Conservation (phyloP, 2,329 filamentous ascomycete genomes). For the Talaromyces sp. region DNA sequence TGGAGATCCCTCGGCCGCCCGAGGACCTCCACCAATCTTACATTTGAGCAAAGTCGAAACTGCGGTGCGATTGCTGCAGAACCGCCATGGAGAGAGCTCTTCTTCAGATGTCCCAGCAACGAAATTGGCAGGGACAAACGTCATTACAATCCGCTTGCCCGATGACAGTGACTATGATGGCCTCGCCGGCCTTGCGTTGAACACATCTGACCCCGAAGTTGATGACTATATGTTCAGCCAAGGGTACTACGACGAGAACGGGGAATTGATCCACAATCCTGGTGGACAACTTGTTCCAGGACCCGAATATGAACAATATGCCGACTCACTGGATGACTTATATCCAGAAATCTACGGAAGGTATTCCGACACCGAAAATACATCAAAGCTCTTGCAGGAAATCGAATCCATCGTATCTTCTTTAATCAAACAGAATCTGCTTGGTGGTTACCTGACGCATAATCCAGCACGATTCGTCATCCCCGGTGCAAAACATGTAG, state of each 20-base stretch:
- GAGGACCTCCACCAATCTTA: constrained; percentile 67
- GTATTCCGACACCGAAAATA: constrained; percentile 21
- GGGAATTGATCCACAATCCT: constrained; percentile 30
- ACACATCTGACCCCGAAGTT: constrained; percentile 26
- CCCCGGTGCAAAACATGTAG: constrained; percentile 59
- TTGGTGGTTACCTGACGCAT: constrained; percentile 83
- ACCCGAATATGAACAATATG: constrained; percentile 31
- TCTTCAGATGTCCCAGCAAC: constrained; percentile 13
- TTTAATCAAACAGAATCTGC: constrained; percentile 74
- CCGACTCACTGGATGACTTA: constrained; percentile 46
- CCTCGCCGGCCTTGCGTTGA: constrained; percentile 21
- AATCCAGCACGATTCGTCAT: constrained; percentile 76
- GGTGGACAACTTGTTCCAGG: constrained; percentile 30
- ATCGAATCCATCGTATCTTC: constrained; percentile 76
- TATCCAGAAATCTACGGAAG: constrained; percentile 56
- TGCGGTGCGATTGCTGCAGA: constrained; percentile 64
- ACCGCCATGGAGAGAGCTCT: constrained; percentile 26
- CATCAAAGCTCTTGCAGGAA: constrained; percentile 55
- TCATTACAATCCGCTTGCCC: constrained; percentile 32
- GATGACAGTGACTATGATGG: constrained; percentile 36
- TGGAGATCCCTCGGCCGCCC: constrained; percentile 49
- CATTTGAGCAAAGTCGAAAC: constrained; percentile 67
- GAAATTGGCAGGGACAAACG: constrained; percentile 7
- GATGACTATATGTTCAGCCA: constrained; percentile 38
- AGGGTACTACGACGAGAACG: constrained; percentile 36